Conservation (phyloP, 2,329 filamentous ascomycete genomes). For the Fusarium sp. region DNA sequence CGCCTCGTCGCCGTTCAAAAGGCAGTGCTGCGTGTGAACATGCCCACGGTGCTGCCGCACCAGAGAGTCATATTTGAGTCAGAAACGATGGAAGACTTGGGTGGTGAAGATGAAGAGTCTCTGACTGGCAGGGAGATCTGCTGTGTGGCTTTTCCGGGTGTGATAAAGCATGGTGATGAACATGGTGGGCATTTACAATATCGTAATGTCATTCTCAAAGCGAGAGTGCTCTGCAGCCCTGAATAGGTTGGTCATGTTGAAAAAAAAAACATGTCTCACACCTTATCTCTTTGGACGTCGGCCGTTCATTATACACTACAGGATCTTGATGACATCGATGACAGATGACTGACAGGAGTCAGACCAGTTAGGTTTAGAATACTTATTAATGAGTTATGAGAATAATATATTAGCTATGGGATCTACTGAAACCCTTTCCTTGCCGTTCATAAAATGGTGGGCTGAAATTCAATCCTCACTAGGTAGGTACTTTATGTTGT, state of each 20-base stretch:
- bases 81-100: constrained; percentile 74
- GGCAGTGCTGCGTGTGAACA: constrained; percentile 67
- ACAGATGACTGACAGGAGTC: not conserved
- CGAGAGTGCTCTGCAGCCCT: constrained; percentile 71
- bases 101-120: constrained; percentile 71
- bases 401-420: not conserved
- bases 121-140: constrained; percentile 66
- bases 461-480: not conserved
- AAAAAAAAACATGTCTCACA: not conserved
- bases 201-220: constrained; percentile 74
- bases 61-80: constrained; percentile 69
- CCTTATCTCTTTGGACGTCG: no score
- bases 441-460: not conserved
- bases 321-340: not conserved
- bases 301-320: not conserved
- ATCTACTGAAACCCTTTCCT: not conserved
- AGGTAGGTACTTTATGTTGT: not conserved
- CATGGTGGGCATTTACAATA: constrained; percentile 71
- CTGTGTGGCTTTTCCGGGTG: constrained; percentile 74
- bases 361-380: not conserved
- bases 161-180: constrained; percentile 75
- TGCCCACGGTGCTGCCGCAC: constrained; percentile 67
- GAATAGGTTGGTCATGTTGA: constrained; percentile 48
- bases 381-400: constrained; percentile 23
- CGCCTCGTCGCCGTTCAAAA: constrained; percentile 70